Percentiles rank a stretch among this genome's conserved stretches.
These are phyloP conservation scores for Citeromyces siamensis DNA, from an alignment of 1,139 yeast species.

Conservation along the genomic window DNA sequence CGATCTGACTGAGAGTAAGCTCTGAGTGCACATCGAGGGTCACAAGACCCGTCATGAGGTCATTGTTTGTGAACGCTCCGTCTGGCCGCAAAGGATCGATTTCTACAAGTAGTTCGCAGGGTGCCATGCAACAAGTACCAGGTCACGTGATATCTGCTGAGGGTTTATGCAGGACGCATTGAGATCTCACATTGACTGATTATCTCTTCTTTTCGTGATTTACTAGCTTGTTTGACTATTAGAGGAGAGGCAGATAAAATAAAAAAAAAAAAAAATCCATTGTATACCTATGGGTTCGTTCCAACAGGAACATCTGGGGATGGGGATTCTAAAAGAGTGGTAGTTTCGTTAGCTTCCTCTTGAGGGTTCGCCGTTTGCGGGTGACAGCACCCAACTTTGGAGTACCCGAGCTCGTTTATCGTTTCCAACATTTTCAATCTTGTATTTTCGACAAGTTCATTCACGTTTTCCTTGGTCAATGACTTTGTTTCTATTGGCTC, in stretches of 20 bases:
- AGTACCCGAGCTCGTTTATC: slow-evolving; percentile 27
- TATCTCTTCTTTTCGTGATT: too few species aligned
- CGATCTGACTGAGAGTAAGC: slow-evolving; percentile 35
- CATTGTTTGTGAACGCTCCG: slow-evolving; percentile 13
- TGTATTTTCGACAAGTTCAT: slow-evolving; percentile 27
- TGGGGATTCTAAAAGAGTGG: neutral
- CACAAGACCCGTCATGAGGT: slow-evolving; percentile 35
- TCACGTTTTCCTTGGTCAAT: slow-evolving; percentile 47
- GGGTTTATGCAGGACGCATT: too few species aligned
- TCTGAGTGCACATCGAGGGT: slow-evolving; percentile 30
- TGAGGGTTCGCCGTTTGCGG: neutral
- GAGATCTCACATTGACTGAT: too few species aligned
- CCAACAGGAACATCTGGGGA: neutral
- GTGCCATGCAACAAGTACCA: too few species aligned
- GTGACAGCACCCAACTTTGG: slow-evolving; percentile 10
- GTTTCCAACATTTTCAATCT: slow-evolving; percentile 24
- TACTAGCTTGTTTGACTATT: too few species aligned
- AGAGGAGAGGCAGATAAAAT: too few species aligned
- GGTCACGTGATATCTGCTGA: too few species aligned
- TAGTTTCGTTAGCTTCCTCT: neutral
- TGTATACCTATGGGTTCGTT: neutral
- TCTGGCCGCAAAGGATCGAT: neutral
- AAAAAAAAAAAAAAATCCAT: neutral
- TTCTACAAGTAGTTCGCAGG: neutral
- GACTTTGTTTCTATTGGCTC: slow-evolving; percentile 54